A percentile compares a stretch with the other conserved stretches of the same genome.
These are phyloP conservation scores for Cerioporus squamosus DNA, from an alignment of 1,284 basidiomycete species.

Conservation along the genomic window DNA sequence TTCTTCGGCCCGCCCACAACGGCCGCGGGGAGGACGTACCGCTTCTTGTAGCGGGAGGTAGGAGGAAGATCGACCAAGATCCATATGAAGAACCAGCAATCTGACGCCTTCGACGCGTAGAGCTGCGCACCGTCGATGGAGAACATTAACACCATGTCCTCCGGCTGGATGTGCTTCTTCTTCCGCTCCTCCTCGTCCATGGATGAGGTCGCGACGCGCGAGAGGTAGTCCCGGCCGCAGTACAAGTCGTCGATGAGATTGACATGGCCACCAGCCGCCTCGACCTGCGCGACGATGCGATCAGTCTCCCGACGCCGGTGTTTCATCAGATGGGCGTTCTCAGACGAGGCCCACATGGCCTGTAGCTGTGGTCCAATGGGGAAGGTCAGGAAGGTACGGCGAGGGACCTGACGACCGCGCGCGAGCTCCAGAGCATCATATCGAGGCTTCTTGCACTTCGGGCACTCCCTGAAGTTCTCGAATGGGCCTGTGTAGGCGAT, in stretches of 20 bases:
- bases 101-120: slow-evolving; percentile 28
- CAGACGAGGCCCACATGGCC: slow-evolving; percentile 19
- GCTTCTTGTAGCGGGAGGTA: slow-evolving; percentile 29
- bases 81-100: slow-evolving; percentile 37
- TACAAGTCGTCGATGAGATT: slow-evolving; percentile 11
- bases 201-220: slow-evolving; percentile 3
- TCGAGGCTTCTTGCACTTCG: slow-evolving; percentile 6
- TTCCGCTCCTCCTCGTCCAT: background rate
- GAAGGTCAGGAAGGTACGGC: slow-evolving; percentile 22
- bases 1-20: slow-evolving; percentile 34
- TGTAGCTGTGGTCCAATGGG: slow-evolving; percentile 33
- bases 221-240: slow-evolving; percentile 26
- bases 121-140: slow-evolving; percentile 38
- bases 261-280: background rate
- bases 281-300: background rate
- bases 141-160: slow-evolving; percentile 29
- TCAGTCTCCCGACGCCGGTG: slow-evolving; percentile 17
- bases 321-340: slow-evolving; percentile 20
- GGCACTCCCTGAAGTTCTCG: slow-evolving; percentile 20
- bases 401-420: background rate
- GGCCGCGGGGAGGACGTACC: slow-evolving; percentile 26
- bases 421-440: slow-evolving; percentile 5
- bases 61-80: slow-evolving; percentile 28
- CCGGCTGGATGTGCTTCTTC: slow-evolving; percentile 9
- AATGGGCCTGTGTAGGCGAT: slow-evolving; percentile 37